These are phyloP conservation scores for Venturiaceae sp. DNA, from an alignment of 2,329 filamentous ascomycete species.

Conservation along the genomic window DNA sequence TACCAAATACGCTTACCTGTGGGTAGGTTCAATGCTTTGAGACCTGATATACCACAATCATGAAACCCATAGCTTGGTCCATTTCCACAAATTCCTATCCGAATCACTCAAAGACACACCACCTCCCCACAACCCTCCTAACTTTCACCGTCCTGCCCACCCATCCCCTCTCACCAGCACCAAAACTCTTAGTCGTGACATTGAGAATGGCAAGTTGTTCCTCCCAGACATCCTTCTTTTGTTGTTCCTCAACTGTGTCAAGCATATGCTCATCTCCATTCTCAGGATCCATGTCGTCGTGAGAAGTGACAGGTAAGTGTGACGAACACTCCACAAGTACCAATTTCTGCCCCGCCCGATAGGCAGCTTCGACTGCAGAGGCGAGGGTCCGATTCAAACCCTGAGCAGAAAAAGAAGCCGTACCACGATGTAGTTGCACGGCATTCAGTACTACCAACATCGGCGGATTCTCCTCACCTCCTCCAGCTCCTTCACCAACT, in stretches of 20 bases:
- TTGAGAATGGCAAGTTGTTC: constrained; percentile 38
- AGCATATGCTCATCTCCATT: constrained; percentile 50
- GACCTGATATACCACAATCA: too few species aligned
- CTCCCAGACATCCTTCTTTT: constrained; percentile 29
- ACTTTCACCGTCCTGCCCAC: constrained; percentile 37
- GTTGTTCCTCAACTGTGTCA: constrained; percentile 17
- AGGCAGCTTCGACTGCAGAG: constrained; percentile 51
- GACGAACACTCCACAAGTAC: constrained; percentile 30
- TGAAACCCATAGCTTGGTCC: too few species aligned
- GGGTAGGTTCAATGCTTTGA: neutral
- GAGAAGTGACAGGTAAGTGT: constrained; percentile 42
- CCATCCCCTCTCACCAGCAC: constrained; percentile 31
- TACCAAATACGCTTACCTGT: too few species aligned
- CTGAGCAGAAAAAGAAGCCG: constrained; percentile 67
- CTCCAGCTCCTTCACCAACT: neutral
- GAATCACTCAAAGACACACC: constrained; percentile 26
- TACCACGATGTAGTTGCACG: constrained; percentile 54
- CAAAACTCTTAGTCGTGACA: constrained; percentile 31
- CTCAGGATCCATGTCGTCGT: constrained; percentile 55
- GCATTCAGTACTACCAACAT: constrained; percentile 56
- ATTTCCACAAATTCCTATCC: neutral
- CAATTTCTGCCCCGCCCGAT: constrained; percentile 22
- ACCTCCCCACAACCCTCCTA: constrained; percentile 31
- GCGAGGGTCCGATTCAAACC: constrained; percentile 57
- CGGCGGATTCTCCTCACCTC: constrained; percentile 19